These are phyloP conservation scores for Alternaria metachromatica DNA, from an alignment of 2,329 filamentous ascomycete species.

Conservation along the genomic window DNA sequence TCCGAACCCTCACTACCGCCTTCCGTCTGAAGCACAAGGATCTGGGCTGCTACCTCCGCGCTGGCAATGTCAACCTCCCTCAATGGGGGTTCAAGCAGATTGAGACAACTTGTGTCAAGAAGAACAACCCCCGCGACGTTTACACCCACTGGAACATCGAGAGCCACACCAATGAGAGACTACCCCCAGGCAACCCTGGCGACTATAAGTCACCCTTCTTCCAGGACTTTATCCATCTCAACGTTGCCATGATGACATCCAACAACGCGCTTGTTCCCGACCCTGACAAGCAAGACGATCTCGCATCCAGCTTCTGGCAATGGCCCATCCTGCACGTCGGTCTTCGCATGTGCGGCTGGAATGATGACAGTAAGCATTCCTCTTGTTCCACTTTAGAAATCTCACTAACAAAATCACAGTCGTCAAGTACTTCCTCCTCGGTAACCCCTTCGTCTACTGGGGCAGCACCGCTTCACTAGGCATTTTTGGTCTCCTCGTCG, in stretches of 20 bases:
- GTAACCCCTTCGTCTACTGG: conserved; percentile 97
- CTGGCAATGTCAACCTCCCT: conserved; percentile 93
- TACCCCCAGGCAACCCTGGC: conserved; percentile 86
- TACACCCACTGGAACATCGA: conserved; percentile 99
- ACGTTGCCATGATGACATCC: conserved; percentile 99
- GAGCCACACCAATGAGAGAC: conserved; percentile 89
- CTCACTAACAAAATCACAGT: conserved; percentile 47
- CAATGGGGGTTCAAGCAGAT: conserved; percentile 99
- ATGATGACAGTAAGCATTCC: conserved; percentile 69
- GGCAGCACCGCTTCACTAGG: conserved; percentile 81
- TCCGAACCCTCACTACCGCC: conserved; percentile 90
- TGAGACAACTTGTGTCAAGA: conserved; percentile 92
- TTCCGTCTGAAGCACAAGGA: conserved; percentile 86
- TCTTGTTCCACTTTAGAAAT: neutral
- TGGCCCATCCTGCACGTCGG: conserved; percentile 96
- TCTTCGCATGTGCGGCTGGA: conserved; percentile 98
- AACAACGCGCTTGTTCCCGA: conserved; percentile 98
- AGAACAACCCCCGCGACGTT: conserved; percentile 88
- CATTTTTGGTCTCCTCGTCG: conserved; percentile 72
- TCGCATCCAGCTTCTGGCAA: conserved; percentile 97
- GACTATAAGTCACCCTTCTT: conserved; percentile 97
- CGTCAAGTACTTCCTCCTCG: conserved; percentile 97
- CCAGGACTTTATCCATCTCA: conserved; percentile 96
- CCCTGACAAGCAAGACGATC: conserved; percentile 97
- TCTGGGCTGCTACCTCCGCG: conserved; percentile 91